Evolutionary conservation across 2,329 filamentous ascomycete species (phyloP).

Genomic region (Phaeosphaeriaceae sp.): DNA sequence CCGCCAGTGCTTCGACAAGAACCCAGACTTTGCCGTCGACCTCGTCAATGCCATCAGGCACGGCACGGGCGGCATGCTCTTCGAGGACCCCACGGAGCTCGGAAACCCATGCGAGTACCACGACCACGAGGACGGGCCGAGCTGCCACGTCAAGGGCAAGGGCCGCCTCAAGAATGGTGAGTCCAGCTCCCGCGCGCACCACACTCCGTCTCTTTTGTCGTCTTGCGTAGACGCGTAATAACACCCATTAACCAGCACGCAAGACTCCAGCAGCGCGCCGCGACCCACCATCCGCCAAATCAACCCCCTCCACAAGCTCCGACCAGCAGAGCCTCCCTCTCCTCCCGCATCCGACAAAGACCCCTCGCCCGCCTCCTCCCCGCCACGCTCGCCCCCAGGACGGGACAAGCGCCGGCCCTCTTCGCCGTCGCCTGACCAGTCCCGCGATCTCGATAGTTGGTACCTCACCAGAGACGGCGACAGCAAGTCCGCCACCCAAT

Average conservation of each 20-base stretch:
- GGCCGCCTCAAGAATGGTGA: slow-evolving; percentile 47
- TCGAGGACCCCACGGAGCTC: slow-evolving; percentile 59
- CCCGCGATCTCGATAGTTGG: slow-evolving; percentile 44
- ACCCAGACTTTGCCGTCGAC: slow-evolving; percentile 61
- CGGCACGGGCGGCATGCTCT: slow-evolving; percentile 58
- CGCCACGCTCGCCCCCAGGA: slow-evolving; percentile 42
- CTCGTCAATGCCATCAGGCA: slow-evolving; percentile 60
- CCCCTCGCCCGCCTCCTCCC: slow-evolving; percentile 31
- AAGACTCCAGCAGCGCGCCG: slow-evolving; percentile 35
- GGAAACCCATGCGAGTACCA: slow-evolving; percentile 58
- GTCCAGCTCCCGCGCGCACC: slow-evolving; percentile 25
- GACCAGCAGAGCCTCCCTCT: slow-evolving; percentile 39
- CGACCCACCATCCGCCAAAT: slow-evolving; percentile 41
- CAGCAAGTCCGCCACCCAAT: slow-evolving; percentile 32
- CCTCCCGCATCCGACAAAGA: slow-evolving; percentile 35
- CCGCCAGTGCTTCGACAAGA: slow-evolving; percentile 57
- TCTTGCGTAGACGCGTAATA: slow-evolving; percentile 33
- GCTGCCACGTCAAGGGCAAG: slow-evolving; percentile 48
- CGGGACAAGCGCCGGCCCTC: slow-evolving; percentile 36
- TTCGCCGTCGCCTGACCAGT: slow-evolving; percentile 46
- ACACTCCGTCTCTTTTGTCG: slow-evolving; percentile 19
- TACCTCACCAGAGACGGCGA: slow-evolving; percentile 40
- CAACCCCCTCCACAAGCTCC: slow-evolving; percentile 35
- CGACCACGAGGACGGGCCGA: slow-evolving; percentile 56
- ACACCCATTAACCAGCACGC: slow-evolving; percentile 46